Evolutionary conservation across 2,329 filamentous ascomycete genomes (phyloP).

Genomic region (Venturia aucupariae): DNA sequence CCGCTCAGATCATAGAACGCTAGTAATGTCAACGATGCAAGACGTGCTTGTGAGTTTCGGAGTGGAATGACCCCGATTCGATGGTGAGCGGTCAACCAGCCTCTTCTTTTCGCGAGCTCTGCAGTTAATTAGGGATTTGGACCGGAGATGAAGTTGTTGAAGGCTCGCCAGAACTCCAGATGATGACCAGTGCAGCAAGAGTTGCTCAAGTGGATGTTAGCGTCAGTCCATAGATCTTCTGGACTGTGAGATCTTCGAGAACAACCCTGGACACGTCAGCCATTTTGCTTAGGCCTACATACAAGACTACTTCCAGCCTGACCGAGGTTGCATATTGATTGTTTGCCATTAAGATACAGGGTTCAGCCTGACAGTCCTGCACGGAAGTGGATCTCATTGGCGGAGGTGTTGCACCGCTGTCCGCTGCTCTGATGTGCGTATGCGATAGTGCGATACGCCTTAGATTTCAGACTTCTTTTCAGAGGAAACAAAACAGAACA

Average conservation of each 20-base stretch:
- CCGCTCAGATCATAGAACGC: neutral
- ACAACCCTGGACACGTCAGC: conserved; percentile 2
- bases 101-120: neutral
- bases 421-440: neutral
- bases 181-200: neutral
- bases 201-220: conserved; percentile 4
- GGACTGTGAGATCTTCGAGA: conserved; percentile 1
- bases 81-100: neutral
- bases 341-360: conserved; percentile 4
- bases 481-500: neutral
- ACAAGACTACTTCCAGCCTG: conserved; percentile 2
- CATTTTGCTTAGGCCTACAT: neutral
- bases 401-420: conserved; percentile 1
- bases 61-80: neutral
- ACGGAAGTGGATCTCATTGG: neutral
- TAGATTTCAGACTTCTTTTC: neutral
- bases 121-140: neutral
- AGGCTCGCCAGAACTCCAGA: neutral
- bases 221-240: neutral
- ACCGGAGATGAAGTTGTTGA: neutral
- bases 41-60: neutral
- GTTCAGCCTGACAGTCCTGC: neutral
- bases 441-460: neutral
- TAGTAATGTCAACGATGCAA: neutral
- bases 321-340: neutral